Conservation (phyloP, 768 basidiomycete species). For the Podaxis sp. region DNA sequence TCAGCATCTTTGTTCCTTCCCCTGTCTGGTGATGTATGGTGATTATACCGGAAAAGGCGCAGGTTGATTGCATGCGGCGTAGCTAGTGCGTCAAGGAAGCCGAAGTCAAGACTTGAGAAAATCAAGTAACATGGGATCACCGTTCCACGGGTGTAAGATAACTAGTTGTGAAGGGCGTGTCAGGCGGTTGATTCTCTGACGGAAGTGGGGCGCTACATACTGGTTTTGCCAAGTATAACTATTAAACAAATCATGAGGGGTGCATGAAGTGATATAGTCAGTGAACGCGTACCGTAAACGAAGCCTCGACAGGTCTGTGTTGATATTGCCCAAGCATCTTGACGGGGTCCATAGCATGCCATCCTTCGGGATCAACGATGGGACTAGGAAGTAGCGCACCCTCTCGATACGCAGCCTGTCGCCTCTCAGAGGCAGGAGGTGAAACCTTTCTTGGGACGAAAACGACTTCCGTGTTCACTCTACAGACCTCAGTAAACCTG, state of each 20-base stretch:
- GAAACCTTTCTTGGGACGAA: not conserved
- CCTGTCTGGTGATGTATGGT: not conserved
- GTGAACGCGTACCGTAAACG: not conserved
- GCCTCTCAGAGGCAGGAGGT: slow-evolving; percentile 4
- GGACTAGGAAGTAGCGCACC: not conserved
- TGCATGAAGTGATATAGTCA: not conserved
- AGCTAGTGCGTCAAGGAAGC: not conserved
- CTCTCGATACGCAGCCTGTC: slow-evolving; percentile 1
- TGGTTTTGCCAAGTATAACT: not conserved
- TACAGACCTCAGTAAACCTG: not conserved
- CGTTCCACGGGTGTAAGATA: not conserved
- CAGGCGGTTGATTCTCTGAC: not conserved
- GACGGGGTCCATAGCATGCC: not conserved
- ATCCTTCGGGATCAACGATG: not conserved
- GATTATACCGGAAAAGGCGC: not conserved
- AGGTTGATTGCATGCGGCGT: not conserved
- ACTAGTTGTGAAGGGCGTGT: not conserved
- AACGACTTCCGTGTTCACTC: not conserved
- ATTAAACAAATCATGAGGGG: not conserved
- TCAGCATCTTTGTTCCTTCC: not conserved
- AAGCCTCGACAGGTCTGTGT: not conserved
- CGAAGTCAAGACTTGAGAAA: not conserved
- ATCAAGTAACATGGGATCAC: not conserved
- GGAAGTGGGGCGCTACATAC: not conserved
- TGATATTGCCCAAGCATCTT: not conserved